Evolutionary conservation across 768 basidiomycete species (phyloP).

Genomic region (Xerocomellus dryophilus): DNA sequence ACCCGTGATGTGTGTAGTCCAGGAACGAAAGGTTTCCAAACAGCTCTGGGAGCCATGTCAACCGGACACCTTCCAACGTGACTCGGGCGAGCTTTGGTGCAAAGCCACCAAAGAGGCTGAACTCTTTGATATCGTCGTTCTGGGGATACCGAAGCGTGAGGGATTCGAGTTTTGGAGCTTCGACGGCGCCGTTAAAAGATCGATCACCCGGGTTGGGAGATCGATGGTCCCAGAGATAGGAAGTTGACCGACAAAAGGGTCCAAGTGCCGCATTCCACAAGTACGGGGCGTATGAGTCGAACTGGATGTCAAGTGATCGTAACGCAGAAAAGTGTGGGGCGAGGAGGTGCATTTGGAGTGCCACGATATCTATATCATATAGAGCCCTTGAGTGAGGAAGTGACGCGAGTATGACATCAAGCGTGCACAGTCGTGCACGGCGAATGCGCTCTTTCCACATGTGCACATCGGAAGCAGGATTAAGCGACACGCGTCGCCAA

Average conservation of each 20-base stretch:
- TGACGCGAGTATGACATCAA: slow-evolving; percentile 59
- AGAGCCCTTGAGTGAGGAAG: slow-evolving; percentile 9
- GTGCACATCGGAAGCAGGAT: slow-evolving; percentile 37
- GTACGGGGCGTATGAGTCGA: slow-evolving; percentile 55
- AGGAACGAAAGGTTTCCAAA: slow-evolving; percentile 60
- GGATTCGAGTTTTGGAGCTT: slow-evolving; percentile 48
- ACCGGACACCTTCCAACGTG: slow-evolving; percentile 60
- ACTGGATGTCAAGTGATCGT: slow-evolving; percentile 60
- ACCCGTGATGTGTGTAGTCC: slow-evolving; percentile 72
- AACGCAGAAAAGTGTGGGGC: slow-evolving; percentile 47
- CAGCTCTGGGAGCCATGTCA: slow-evolving; percentile 60
- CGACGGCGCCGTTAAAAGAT: slow-evolving; percentile 22
- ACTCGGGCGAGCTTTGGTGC: slow-evolving; percentile 55
- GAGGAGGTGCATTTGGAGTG: slow-evolving; percentile 60
- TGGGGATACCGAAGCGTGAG: slow-evolving; percentile 55
- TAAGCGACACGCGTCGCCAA: slow-evolving; percentile 60
- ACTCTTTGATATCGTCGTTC: slow-evolving; percentile 71
- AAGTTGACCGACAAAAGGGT: slow-evolving; percentile 41
- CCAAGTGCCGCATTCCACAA: slow-evolving; percentile 69
- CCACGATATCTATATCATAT: slow-evolving; percentile 43
- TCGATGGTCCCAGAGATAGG: slow-evolving; percentile 25
- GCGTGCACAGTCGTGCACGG: slow-evolving; percentile 57
- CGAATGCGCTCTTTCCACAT: slow-evolving; percentile 65
- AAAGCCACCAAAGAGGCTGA: slow-evolving; percentile 57
- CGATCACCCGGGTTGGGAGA: slow-evolving; percentile 8